These are phyloP conservation scores for Calocybe gangraenosa DNA, from an alignment of 768 basidiomycete species.

Conservation along the genomic window DNA sequence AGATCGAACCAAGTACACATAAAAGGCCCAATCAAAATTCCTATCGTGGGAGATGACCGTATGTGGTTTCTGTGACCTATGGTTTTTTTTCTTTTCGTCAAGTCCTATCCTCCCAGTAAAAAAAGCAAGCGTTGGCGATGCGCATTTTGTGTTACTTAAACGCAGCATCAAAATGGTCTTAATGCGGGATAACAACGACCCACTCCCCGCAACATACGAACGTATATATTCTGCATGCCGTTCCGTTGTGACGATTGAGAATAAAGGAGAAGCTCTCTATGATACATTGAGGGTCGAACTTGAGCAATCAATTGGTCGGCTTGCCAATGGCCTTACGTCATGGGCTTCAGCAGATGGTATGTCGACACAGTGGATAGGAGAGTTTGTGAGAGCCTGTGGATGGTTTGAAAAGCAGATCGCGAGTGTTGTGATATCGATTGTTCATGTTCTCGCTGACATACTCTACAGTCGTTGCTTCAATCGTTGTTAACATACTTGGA, in stretches of 20 bases:
- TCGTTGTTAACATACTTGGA: constrained; percentile 72
- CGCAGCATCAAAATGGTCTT: constrained; percentile 38
- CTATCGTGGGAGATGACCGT: constrained; percentile 42
- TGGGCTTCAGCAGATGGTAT: constrained; percentile 15
- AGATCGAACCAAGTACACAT: constrained; percentile 36
- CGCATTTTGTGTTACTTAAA: constrained; percentile 27
- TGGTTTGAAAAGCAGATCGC: constrained; percentile 70
- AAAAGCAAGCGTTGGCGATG: constrained; percentile 18
- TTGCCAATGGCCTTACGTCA: constrained; percentile 35
- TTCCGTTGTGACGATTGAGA: constrained; percentile 45
- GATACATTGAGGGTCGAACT: constrained; percentile 55
- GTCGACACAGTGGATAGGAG: constrained; percentile 51
- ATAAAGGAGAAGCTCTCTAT: constrained; percentile 57
- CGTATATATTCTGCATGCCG: constrained; percentile 54
- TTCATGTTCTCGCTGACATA: not conserved
- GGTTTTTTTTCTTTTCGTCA: constrained; percentile 1
- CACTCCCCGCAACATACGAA: constrained; percentile 49
- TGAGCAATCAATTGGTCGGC: constrained; percentile 43
- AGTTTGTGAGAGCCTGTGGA: constrained; percentile 51
- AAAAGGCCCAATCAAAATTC: constrained; percentile 41
- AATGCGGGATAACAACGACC: constrained; percentile 26
- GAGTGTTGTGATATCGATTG: constrained; percentile 22
- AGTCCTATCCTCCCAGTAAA: constrained; percentile 11
- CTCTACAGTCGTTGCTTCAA: constrained; percentile 46
- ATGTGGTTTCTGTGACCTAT: constrained; percentile 7